Base-by-base conservation (phyloP, 331 rosid species). In the Dryas integrifolia region DNA sequence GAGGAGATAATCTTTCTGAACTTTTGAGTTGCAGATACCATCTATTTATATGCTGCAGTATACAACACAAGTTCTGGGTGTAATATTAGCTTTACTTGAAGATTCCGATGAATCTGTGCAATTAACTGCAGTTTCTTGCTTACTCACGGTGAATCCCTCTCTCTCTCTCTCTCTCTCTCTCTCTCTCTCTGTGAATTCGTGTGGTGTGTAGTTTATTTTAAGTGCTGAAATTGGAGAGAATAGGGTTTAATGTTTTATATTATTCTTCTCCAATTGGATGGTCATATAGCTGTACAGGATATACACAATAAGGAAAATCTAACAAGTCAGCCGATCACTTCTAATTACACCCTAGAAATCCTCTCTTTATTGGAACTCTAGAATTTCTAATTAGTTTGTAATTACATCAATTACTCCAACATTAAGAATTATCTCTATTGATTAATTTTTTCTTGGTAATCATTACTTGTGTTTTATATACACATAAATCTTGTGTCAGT, bases 51-150 rank as follows among this genome's bases (percentile, higher is more conserved):
- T 94, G 83, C 79, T 86, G 84, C 86, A 87, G 72, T 88, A 89
- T 79, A 86, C 97, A 69, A 66, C 88, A 77, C 97, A 94, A 84
- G 89, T 94, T 68, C 76, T 94, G 79, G 96, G 98, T 67, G 98
- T 94, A 47, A 85, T 88, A 84, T 80, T 91, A 84, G 98, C 98
- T 56, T 83, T 94, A 76, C 90, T 94, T 7, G 98, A 91, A 70
- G 98, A 94, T 82, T 80, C 86, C 45, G 88, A 88, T 80, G 98
- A 91, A 85, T 85, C 90, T 64, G 98, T 94, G 77, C 98, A 94
- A 73, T 80, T 89, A 81, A 94, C 98, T 76, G 96, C 97, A 69
- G 95, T 94, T 65, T 85, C 96, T 48, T 91, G 96, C 89, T 85
- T 91, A 70, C 89, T 91, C 70, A 88, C 67, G 96, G 97, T 91